These are phyloP conservation scores for Nitzschia inconspicua DNA, from an alignment of 108 stramenopile species.

Conservation along the genomic window DNA sequence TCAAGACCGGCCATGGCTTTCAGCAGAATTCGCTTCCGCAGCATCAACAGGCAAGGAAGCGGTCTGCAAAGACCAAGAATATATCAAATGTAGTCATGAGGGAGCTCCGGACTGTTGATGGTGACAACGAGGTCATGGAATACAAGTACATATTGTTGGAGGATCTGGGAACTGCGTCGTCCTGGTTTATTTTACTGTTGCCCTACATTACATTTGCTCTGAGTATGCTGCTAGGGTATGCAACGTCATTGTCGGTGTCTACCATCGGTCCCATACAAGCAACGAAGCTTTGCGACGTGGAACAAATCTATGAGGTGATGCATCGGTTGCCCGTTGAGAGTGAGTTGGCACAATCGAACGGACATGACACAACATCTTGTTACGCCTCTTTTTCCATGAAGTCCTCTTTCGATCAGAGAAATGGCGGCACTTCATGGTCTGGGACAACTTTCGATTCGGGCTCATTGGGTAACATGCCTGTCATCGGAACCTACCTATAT, in stretches of 20 bases:
- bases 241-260: constrained; percentile 27
- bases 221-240: constrained; percentile 45
- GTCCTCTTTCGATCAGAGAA: too few species aligned
- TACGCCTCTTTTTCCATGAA: constrained; percentile 24
- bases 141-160: constrained; percentile 67
- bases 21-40: neutral
- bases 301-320: too few species aligned
- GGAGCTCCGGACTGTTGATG: constrained; percentile 10
- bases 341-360: too few species aligned
- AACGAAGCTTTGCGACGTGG: constrained; percentile 13
- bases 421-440: constrained; percentile 15
- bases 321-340: too few species aligned
- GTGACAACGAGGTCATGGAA: constrained; percentile 39
- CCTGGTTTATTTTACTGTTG: constrained; percentile 65
- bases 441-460: constrained; percentile 64
- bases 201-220: constrained; percentile 64
- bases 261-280: constrained; percentile 38
- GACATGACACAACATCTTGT: too few species aligned
- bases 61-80: neutral
- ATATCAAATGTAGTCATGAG: constrained; percentile 4
- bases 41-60: neutral
- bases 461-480: constrained; percentile 45
- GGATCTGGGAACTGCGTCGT: constrained; percentile 73
- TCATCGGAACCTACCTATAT: constrained; percentile 46
- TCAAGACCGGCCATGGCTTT: neutral